A percentile compares a stretch with the other conserved stretches of the same genome.
These are phyloP conservation scores for Pseudogymnoascus sp. DNA, from an alignment of 2,329 filamentous ascomycete species.

Conservation along the genomic window DNA sequence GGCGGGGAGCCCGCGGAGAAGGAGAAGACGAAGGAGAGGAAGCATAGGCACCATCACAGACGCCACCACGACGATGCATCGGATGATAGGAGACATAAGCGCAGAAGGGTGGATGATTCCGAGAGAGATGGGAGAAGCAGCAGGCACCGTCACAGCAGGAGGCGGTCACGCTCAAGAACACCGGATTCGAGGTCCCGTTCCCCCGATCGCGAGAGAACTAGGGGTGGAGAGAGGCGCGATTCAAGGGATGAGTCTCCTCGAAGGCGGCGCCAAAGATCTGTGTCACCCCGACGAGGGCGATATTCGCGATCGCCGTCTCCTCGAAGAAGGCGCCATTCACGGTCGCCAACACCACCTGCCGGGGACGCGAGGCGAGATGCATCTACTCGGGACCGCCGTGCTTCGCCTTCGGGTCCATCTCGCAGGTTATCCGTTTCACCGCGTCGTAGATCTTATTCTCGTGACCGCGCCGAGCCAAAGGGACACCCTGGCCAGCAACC, in stretches of 20 bases:
- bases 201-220: background rate
- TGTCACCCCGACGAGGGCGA: slow-evolving; percentile 25
- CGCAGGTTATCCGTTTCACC: slow-evolving; percentile 26
- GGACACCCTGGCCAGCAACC: background rate
- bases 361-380: background rate
- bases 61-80: slow-evolving; percentile 25
- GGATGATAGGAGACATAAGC: slow-evolving; percentile 37
- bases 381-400: slow-evolving; percentile 25
- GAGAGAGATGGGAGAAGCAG: slow-evolving; percentile 33
- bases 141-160: slow-evolving; percentile 30
- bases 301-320: slow-evolving; percentile 29
- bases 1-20: slow-evolving; percentile 43
- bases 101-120: slow-evolving; percentile 32
- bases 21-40: slow-evolving; percentile 38
- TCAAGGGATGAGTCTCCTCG: slow-evolving; percentile 17
- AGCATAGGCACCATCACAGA: slow-evolving; percentile 35
- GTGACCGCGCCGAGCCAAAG: background rate
- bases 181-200: slow-evolving; percentile 23
- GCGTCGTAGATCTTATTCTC: background rate
- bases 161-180: slow-evolving; percentile 34
- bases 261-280: slow-evolving; percentile 27
- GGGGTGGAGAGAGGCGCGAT: slow-evolving; percentile 12
- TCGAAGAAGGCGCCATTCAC: slow-evolving; percentile 24
- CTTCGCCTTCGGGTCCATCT: slow-evolving; percentile 29
- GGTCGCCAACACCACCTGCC: slow-evolving; percentile 26